Evolutionary conservation across 2,329 filamentous ascomycete genomes (phyloP), one percentile per base, ranked within the genome.

Genomic region (Neonectria magnoliae): DNA sequence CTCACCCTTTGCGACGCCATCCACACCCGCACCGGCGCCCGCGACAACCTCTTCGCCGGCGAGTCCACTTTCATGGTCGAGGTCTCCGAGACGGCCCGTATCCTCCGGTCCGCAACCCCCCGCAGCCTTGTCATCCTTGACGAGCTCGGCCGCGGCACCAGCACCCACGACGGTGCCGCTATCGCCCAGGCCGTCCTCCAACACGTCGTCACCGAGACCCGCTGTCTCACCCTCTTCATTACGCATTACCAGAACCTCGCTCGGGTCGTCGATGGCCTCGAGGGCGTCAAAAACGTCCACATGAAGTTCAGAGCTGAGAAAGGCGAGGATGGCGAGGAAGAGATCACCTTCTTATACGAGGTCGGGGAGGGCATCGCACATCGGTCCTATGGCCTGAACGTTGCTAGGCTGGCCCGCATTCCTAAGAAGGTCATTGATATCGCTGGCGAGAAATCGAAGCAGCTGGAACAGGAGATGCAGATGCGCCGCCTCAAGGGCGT

Each of bases 1-100:
- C 86, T 98, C 0, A 95, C 94, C 10, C 90, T 97, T 66, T 85
- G 95, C 38, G 96, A 99, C 78, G 93, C 93, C 7, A 93, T 99
- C 51, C 93, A 95, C 82, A 98, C 96, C 1, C 92, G 96, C 69
- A 98, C 98, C 89, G 96, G 96, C 57, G 96, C 96, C 3, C 93
- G 93, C 72, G 96, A 99, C 80, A 98, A 98, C 77, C 93, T 99
- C 82, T 92, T 98, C 77, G 92, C 93, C 5, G 94, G 94, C 73
- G 96, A 99, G 80, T 93, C 89, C 25, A 99, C 96, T 13, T 99
- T 99, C 81, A 98, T 98, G 94, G 94, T 99, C 59, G 96, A 99
- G 77, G 88, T 99, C 2, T 93, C 91, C 38, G 96, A 99, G 79
- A 98, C 96, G 1, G 90, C 92, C 1, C 90, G 94, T 65, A 98